Base-by-base conservation (phyloP, 257 asterid species). In the Orobanche coerulescens region DNA sequence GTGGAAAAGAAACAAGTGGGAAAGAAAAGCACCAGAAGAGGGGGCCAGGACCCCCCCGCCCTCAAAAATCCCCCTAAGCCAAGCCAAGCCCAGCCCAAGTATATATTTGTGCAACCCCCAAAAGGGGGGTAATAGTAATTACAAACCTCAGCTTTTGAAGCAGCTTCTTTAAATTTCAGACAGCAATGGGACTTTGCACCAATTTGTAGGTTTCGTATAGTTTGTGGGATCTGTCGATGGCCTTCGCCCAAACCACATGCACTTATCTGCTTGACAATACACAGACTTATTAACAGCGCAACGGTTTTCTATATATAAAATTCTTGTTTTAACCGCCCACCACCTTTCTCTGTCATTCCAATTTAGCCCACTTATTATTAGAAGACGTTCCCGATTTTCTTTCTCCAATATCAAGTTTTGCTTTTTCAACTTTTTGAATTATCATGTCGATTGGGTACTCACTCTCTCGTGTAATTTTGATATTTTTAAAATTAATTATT, bases 141-240 rank as follows among this genome's bases (percentile, higher is more conserved):
- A 57, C 67, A 26, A 73, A 56, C 12, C 42, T 58, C 72, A 40
- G 65, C 61, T 73, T 73, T 73, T 60, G 47, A 57, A 61, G 75
- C 62, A 54, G 24, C 34, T 53, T 59, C 72, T 67, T 63, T 73
- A 71, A 74, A 74, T 68, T 48, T 64, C 60, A 23, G 73, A 71
- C n/a, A 75, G 78, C 69, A 78, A 69, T 53, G 65, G 28, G 86
- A 80, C 72, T 53, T 81, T 77, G 80, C 86, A 81, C 47, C 71
- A 70, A 72, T 67, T 70, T 66, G 86, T 75, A 72, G 74, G 9
- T 81, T 81, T 78, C 81, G 83, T 80, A 75, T 48, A 71, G 65
- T 55, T 51, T 50, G 56, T 64, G 56, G 56, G 70, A 49, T 28
- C 39, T 1, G 57, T 60, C 36, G 57, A 25, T 4, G n/a, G 10